Evolutionary conservation across 2,329 filamentous ascomycete genomes (phyloP).

Genomic region (Pseudocercospora eumusae): DNA sequence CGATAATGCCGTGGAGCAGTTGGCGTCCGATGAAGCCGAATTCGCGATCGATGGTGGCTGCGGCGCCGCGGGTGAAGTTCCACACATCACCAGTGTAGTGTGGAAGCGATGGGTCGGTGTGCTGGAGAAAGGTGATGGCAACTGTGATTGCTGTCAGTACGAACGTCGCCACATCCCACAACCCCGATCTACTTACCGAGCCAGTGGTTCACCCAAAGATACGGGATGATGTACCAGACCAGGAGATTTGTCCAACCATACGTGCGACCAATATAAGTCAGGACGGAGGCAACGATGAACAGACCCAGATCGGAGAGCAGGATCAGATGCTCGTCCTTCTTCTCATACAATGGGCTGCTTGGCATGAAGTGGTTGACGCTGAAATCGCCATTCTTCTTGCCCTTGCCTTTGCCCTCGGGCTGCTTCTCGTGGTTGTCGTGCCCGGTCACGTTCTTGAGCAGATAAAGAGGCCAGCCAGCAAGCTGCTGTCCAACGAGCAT

Average conservation of each 20-base stretch:
- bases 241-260: constrained; percentile 85
- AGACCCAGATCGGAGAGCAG: constrained; percentile 80
- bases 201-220: constrained; percentile 99
- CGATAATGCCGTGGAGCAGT: constrained; percentile 92
- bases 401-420: constrained; percentile 86
- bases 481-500: constrained; percentile 83
- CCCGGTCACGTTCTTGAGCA: constrained; percentile 88
- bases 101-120: constrained; percentile 90
- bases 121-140: constrained; percentile 95
- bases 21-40: constrained; percentile 93
- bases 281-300: constrained; percentile 59
- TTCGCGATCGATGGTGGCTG: constrained; percentile 94
- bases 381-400: constrained; percentile 80
- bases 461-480: constrained; percentile 89
- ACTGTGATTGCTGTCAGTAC: constrained; percentile 54
- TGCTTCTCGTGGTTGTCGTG: constrained; percentile 94
- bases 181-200: constrained; percentile 67
- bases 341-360: constrained; percentile 84
- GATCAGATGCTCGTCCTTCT: constrained; percentile 85
- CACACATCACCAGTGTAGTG: constrained; percentile 86
- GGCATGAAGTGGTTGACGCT: constrained; percentile 97
- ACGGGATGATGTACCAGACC: constrained; percentile 94
- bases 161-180: neutral
- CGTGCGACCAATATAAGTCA: constrained; percentile 70
- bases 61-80: constrained; percentile 91